Evolutionary conservation across 2,329 filamentous ascomycete species (phyloP).

Genomic region (Aspergillus jensenii): DNA sequence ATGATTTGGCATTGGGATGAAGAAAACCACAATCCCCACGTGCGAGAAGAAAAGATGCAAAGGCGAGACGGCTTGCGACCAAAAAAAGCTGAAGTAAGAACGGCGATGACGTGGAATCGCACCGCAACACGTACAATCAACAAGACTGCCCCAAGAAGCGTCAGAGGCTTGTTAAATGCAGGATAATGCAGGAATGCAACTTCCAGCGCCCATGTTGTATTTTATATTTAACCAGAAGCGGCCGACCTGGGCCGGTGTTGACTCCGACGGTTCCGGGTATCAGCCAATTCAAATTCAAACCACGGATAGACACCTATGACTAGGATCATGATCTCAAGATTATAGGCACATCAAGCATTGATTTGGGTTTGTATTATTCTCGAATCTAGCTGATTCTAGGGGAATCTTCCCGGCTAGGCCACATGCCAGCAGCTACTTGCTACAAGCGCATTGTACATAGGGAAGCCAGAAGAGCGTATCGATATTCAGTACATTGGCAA

Average conservation of each 20-base stretch:
- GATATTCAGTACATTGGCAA: not conserved
- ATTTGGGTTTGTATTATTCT: not conserved
- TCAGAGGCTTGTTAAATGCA: not conserved
- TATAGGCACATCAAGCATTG: not conserved
- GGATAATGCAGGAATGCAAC: not conserved
- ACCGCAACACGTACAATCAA: not conserved
- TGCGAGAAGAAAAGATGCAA: not conserved
- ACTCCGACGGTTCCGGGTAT: slow-evolving; percentile 5
- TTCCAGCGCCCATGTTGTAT: not conserved
- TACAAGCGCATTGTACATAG: not conserved
- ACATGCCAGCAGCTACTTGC: not conserved
- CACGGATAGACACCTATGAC: not conserved
- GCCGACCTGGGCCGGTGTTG: not conserved
- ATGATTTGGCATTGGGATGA: slow-evolving; percentile 26
- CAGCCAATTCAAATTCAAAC: not conserved
- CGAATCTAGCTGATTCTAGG: not conserved
- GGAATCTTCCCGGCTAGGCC: not conserved
- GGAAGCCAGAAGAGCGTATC: not conserved
- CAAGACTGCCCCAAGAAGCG: not conserved
- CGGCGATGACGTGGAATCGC: slow-evolving; percentile 5
- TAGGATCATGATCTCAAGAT: not conserved
- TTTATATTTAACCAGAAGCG: not conserved
- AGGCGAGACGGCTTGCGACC: not conserved
- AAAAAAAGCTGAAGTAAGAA: slow-evolving; percentile 4
- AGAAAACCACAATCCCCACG: not conserved